These are phyloP conservation scores for Glarea lozoyensis DNA, from an alignment of 495 filamentous ascomycete species.

Conservation along the genomic window DNA sequence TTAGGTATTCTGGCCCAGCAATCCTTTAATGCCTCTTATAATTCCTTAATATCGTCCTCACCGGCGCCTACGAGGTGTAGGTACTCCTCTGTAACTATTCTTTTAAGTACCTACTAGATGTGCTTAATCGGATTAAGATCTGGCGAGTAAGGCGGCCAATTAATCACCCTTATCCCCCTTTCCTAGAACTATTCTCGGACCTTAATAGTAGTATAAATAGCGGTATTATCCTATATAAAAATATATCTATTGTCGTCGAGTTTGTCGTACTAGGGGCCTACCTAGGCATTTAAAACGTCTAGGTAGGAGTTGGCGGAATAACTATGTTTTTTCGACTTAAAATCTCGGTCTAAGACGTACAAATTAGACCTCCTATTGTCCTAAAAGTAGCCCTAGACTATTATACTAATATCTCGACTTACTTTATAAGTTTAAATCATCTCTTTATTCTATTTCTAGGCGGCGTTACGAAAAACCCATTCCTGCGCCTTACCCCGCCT, in stretches of 20 bases:
- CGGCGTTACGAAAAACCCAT: conserved; percentile 11
- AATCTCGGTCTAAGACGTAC: conserved; percentile 13
- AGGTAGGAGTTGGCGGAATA: conserved; percentile 9
- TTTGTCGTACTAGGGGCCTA: conserved; percentile 1
- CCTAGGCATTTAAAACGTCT: conserved; percentile 4
- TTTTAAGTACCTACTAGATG: neutral
- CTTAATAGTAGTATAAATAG: conserved; percentile 6
- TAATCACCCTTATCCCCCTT: conserved; percentile 7
- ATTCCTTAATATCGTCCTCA: neutral
- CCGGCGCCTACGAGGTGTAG: neutral
- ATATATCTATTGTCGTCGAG: conserved; percentile 3
- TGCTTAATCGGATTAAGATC: conserved; percentile 1
- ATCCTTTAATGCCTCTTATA: conserved; percentile 10
- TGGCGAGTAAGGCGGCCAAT: conserved; percentile 11
- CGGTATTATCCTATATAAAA: conserved; percentile 15
- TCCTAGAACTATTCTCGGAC: conserved; percentile 9
- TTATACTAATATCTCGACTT: conserved; percentile 15
- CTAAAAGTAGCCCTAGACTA: conserved; percentile 18
- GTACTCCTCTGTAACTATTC: neutral
- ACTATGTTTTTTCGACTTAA: conserved; percentile 15
- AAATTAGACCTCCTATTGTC: conserved; percentile 1
- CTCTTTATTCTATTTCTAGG: conserved; percentile 14
- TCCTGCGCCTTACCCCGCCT: conserved; percentile 8
- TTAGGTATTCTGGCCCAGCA: conserved; percentile 10
- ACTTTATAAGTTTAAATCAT: conserved; percentile 15